Conservation (phyloP, 305 asterid genomes). For the Fraxinus latifolia region DNA sequence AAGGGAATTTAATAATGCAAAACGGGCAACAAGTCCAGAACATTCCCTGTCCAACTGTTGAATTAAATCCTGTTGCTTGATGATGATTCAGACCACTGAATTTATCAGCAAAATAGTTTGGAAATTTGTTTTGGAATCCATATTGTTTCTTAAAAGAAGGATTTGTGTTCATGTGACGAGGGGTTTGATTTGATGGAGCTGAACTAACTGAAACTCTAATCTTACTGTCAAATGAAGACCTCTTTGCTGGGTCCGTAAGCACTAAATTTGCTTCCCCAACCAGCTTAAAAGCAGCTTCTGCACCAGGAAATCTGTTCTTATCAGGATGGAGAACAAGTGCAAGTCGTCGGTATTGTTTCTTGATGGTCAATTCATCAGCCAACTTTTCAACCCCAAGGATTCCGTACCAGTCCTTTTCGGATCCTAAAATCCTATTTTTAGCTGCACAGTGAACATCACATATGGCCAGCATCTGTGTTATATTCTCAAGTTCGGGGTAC, state of each 20-base stretch:
- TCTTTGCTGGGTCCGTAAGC: constrained; percentile 49
- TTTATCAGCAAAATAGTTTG: constrained; percentile 22
- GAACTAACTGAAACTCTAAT: constrained; percentile 28
- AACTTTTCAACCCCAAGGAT: constrained; percentile 46
- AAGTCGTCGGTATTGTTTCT: constrained; percentile 54
- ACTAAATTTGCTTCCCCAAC: constrained; percentile 50
- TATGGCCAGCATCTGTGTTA: constrained; percentile 42
- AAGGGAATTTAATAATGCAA: constrained; percentile 35
- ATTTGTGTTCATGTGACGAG: constrained; percentile 28
- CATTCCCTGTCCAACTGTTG: constrained; percentile 21
- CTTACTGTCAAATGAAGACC: constrained; percentile 39
- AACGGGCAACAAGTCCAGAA: constrained; percentile 53
- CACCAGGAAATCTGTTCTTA: constrained; percentile 56
- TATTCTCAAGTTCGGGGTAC: constrained; percentile 53
- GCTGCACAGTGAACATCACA: constrained; percentile 58
- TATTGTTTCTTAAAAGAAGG: constrained; percentile 30
- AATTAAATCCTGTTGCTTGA: constrained; percentile 25
- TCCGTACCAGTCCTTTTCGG: constrained; percentile 62
- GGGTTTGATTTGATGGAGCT: constrained; percentile 33
- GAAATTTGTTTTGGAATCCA: constrained; percentile 26
- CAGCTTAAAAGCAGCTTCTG: constrained; percentile 61
- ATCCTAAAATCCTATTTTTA: constrained; percentile 32
- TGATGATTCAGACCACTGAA: constrained; percentile 32
- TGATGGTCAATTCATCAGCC: constrained; percentile 39
- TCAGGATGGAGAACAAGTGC: constrained; percentile 61